These are phyloP conservation scores for Diplodia corticola DNA, from an alignment of 2,329 filamentous ascomycete species.

Conservation along the genomic window DNA sequence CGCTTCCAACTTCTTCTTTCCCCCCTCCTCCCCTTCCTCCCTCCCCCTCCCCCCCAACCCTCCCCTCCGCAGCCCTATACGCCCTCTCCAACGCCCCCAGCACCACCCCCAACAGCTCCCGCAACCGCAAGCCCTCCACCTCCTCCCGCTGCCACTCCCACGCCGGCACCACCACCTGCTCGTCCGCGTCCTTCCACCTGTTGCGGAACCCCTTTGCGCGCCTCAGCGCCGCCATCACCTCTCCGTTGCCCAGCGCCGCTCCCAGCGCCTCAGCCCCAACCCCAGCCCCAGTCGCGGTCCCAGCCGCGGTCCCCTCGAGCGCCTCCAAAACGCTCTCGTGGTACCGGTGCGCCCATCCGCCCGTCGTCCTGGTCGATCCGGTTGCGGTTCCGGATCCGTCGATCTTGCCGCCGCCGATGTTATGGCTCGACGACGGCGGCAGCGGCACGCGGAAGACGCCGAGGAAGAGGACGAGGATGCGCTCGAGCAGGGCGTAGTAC, in stretches of 20 bases:
- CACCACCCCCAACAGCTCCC: conserved; percentile 8
- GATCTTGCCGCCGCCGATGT: conserved; percentile 14
- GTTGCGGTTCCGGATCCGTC: no score
- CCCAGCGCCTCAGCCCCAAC: no score
- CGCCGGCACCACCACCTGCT: conserved; percentile 30
- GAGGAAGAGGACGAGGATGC: conserved; percentile 67
- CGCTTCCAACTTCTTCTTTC: neutral
- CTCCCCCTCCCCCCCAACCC: neutral
- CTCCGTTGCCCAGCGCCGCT: conserved; percentile 54
- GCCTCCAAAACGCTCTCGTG: conserved; percentile 69
- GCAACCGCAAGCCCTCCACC: conserved; percentile 1
- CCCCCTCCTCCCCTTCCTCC: neutral
- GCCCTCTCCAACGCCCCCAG: conserved; percentile 20
- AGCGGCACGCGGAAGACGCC: conserved; percentile 62
- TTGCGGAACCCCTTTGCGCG: conserved; percentile 71
- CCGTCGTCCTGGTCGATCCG: conserved; percentile 6
- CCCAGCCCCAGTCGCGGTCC: neutral
- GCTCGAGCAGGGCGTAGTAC: conserved; percentile 72
- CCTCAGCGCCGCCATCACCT: conserved; percentile 59
- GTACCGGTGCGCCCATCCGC: conserved; percentile 52
- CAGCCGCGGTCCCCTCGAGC: conserved; percentile 60
- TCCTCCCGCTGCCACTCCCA: conserved; percentile 17
- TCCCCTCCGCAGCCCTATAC: conserved; percentile 2
- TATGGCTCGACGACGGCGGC: conserved; percentile 23
- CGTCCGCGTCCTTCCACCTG: conserved; percentile 68